Conservation (phyloP, 352 stramenopile species). For the Phytophthora citricola region DNA sequence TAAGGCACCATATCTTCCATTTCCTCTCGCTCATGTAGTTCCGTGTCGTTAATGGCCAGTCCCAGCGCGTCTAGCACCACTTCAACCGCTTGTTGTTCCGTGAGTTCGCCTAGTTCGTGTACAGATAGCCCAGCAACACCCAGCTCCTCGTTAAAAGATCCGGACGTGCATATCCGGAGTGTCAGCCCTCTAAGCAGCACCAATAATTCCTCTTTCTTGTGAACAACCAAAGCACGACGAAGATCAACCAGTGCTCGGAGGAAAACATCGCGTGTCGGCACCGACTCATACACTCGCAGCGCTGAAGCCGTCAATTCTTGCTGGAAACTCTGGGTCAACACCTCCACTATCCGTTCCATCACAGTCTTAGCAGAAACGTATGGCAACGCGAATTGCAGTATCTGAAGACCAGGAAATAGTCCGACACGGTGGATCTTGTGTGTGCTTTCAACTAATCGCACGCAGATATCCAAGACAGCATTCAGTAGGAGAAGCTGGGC, state of each 20-base stretch:
- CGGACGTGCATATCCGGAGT: conserved; percentile 77
- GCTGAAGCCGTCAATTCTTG: conserved; percentile 80
- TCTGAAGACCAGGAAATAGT: conserved; percentile 69
- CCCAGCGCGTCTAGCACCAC: conserved; percentile 66
- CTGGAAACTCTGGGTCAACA: conserved; percentile 75
- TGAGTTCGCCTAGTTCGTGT: conserved; percentile 61
- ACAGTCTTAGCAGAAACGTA: conserved; percentile 47
- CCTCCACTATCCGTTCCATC: conserved; percentile 61
- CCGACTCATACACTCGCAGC: conserved; percentile 70
- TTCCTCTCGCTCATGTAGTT: conserved; percentile 80
- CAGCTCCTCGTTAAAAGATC: conserved; percentile 75
- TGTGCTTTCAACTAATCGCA: conserved; percentile 75
- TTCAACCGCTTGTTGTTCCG: conserved; percentile 62
- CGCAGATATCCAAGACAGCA: conserved; percentile 76
- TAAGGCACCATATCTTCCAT: conserved; percentile 69
- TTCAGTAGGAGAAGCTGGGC: conserved; percentile 77
- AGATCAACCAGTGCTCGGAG: conserved; percentile 76
- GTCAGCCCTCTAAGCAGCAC: conserved; percentile 58
- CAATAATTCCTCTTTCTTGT: conserved; percentile 49
- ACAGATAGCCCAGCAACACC: conserved; percentile 55
- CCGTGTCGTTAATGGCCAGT: conserved; percentile 68
- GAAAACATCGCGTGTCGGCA: conserved; percentile 81
- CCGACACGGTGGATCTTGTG: conserved; percentile 81
- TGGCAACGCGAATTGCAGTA: conserved; percentile 65
- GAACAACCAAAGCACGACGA: conserved; percentile 64